Conservation (phyloP, 306 rosid genomes). For the Rosa rugosa region DNA sequence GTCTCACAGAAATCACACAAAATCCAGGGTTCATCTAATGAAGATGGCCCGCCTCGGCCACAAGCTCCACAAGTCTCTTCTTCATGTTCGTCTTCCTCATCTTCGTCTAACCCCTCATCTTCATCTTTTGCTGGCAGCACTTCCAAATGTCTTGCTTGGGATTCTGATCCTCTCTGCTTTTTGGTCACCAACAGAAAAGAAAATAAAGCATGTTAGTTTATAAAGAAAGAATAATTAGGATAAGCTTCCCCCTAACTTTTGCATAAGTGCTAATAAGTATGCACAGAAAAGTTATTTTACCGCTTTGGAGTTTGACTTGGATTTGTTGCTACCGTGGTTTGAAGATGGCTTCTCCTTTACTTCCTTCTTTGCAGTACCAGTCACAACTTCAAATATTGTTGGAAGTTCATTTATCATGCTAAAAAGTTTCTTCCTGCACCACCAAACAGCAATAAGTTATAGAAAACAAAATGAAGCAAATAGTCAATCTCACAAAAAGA, state of each 20-base stretch:
- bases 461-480: not conserved
- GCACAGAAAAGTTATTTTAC: constrained; percentile 34
- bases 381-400: constrained; percentile 77
- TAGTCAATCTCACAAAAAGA: not conserved
- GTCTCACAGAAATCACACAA: constrained; percentile 89
- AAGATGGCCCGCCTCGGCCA: constrained; percentile 79
- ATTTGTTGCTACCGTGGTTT: constrained; percentile 70
- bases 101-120: constrained; percentile 67
- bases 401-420: constrained; percentile 85
- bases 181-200: constrained; percentile 15
- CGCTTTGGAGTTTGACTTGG: constrained; percentile 67
- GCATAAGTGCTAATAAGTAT: not conserved
- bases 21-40: constrained; percentile 90
- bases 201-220: constrained; percentile 6
- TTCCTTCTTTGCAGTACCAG: constrained; percentile 78
- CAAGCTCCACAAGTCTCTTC: constrained; percentile 95
- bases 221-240: no score
- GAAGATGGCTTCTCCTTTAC: constrained; percentile 80
- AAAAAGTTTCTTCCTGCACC: constrained; percentile 77
- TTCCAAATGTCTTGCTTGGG: constrained; percentile 49
- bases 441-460: not conserved
- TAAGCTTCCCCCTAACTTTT: not conserved
- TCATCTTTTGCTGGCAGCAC: constrained; percentile 49
- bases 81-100: constrained; percentile 85
- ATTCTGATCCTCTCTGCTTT: constrained; percentile 58